phyloP scores from a whole-genome alignment of 192 early-diverging fungal genomes.

The Mortierella hygrophila region DNA sequence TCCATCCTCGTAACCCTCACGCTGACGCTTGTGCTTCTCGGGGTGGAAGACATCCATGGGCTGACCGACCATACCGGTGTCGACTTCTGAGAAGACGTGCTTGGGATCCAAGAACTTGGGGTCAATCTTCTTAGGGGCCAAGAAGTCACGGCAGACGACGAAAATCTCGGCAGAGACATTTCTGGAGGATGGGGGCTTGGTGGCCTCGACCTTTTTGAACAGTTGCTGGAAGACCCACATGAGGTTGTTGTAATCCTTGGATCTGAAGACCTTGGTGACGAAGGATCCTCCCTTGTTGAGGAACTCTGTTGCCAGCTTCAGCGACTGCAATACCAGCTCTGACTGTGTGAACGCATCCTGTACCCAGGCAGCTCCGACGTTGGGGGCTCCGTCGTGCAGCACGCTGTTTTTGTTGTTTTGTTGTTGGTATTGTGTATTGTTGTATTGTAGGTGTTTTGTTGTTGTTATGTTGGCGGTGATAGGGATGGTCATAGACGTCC shows the following conservation, averaged over 20 bases:
- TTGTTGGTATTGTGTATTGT: background rate
- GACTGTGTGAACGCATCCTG: slow-evolving; percentile 98
- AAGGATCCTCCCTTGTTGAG: slow-evolving; percentile 90
- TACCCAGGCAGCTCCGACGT: slow-evolving; percentile 95
- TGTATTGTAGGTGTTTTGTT: background rate
- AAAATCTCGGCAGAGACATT: slow-evolving; percentile 99
- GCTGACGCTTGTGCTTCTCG: slow-evolving; percentile 90
- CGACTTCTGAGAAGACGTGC: slow-evolving; percentile 94
- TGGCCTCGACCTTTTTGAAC: slow-evolving; percentile 97
- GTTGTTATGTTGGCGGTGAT: no score
- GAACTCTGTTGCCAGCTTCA: slow-evolving; percentile 96
- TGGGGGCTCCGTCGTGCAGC: slow-evolving; percentile 99
- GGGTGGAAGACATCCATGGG: slow-evolving; percentile 89
- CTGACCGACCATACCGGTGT: slow-evolving; percentile 65
- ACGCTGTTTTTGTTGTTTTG: slow-evolving; percentile 64
- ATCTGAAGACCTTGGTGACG: slow-evolving; percentile 98
- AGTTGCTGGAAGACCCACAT: slow-evolving; percentile 99
- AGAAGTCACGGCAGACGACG: slow-evolving; percentile 94
- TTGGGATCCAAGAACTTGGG: slow-evolving; percentile 93
- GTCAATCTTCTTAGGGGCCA: slow-evolving; percentile 96
- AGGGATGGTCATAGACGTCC: no score
- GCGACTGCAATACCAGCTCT: slow-evolving; percentile 91
- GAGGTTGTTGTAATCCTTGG: slow-evolving; percentile 99
- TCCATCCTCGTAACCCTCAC: slow-evolving; percentile 98
- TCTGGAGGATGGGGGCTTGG: slow-evolving; percentile 97